phyloP scores from a whole-genome alignment of 768 basidiomycete species.

The Suillus hirtellus region DNA sequence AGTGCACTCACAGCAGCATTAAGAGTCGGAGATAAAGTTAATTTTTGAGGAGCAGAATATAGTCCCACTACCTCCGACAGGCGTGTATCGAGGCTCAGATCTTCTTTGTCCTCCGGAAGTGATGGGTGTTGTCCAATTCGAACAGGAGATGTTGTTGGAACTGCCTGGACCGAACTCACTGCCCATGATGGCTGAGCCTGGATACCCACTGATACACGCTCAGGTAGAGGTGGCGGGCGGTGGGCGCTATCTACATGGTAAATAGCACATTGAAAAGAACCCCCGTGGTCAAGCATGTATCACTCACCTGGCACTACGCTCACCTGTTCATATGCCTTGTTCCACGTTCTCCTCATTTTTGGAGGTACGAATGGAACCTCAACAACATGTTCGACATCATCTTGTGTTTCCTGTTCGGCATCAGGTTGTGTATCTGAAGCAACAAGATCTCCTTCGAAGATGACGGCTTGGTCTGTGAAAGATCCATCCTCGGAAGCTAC shows the following conservation, averaged over 20 bases:
- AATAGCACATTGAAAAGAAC: conserved; percentile 7
- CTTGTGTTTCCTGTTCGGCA: conserved; percentile 42
- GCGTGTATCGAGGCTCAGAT: conserved; percentile 17
- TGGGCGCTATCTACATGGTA: conserved; percentile 24
- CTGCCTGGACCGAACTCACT: conserved; percentile 42
- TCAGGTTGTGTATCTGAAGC: conserved; percentile 38
- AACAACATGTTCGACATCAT: conserved; percentile 42
- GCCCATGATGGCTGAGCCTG: conserved; percentile 41
- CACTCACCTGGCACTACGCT: conserved; percentile 41
- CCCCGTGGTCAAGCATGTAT: background rate
- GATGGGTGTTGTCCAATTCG: conserved; percentile 8
- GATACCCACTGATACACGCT: conserved; percentile 44
- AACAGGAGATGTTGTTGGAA: conserved; percentile 20
- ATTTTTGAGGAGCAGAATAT: conserved; percentile 15
- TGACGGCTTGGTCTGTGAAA: conserved; percentile 56
- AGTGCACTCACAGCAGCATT: conserved; percentile 24
- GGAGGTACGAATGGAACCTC: conserved; percentile 50
- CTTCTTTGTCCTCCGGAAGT: conserved; percentile 11
- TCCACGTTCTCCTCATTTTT: conserved; percentile 66
- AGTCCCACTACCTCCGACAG: conserved; percentile 8
- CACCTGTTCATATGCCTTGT: conserved; percentile 47
- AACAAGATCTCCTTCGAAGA: conserved; percentile 55
- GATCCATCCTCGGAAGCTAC: conserved; percentile 52
- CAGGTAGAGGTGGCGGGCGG: conserved; percentile 23
- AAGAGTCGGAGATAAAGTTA: conserved; percentile 17